phyloP scores from a whole-genome alignment of 225 moss, liverwort and hornwort species.

The Bryum argenteum region DNA sequence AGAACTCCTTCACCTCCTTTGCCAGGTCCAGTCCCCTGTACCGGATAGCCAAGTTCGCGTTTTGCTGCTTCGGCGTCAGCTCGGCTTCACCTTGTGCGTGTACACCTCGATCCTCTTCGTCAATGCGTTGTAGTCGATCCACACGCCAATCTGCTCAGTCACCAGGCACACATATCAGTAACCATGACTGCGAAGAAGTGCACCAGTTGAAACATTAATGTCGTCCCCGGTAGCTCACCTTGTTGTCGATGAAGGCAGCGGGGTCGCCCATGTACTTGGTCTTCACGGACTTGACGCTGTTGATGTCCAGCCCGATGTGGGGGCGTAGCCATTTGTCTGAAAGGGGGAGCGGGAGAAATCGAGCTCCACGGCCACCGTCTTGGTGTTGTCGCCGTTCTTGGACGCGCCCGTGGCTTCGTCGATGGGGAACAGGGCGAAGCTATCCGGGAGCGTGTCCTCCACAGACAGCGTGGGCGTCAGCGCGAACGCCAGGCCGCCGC shows the following conservation, averaged over 20 bases:
- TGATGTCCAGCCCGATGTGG: conserved; percentile 59
- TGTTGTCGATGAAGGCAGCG: conserved; percentile 34
- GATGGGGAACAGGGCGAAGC: conserved; percentile 48
- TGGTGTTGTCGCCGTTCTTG: conserved; percentile 19
- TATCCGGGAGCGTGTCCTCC: conserved; percentile 22
- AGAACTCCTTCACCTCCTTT: conserved; percentile 39
- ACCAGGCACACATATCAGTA: too few species aligned
- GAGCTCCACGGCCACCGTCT: conserved; percentile 60
- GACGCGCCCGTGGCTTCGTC: conserved; percentile 36
- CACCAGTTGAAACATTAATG: too few species aligned
- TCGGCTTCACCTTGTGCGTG: conserved; percentile 43
- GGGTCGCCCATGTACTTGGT: conserved; percentile 50
- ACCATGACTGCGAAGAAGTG: too few species aligned
- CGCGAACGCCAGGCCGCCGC: conserved; percentile 47
- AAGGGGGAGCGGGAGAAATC: conserved; percentile 43
- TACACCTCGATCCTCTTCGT: conserved; percentile 42
- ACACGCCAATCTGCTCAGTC: conserved; percentile 41
- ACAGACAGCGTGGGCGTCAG: conserved; percentile 42
- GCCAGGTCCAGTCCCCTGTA: conserved; percentile 31
- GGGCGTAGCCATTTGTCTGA: conserved; percentile 35
- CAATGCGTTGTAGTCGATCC: conserved; percentile 52
- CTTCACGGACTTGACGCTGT: conserved; percentile 53
- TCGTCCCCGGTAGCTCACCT: conserved; percentile 11
- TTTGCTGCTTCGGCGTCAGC: conserved; percentile 38
- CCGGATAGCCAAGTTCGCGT: conserved; percentile 30